Percentiles rank a stretch among this genome's conserved stretches.
These are phyloP conservation scores for Botryococcus braunii DNA, from an alignment of 163 green algal species.

Conservation along the genomic window DNA sequence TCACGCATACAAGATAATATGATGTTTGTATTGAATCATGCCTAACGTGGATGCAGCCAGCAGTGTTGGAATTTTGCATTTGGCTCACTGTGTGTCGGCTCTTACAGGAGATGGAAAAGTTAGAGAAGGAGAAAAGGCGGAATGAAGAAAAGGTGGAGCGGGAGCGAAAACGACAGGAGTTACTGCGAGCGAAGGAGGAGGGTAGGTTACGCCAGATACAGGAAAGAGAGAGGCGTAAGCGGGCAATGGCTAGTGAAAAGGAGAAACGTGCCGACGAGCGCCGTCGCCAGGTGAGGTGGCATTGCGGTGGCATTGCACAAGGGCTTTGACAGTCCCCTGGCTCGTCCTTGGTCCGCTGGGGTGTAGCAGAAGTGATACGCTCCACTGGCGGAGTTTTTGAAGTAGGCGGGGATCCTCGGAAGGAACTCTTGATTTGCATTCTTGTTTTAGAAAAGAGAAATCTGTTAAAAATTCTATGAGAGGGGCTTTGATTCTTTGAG, in stretches of 20 bases:
- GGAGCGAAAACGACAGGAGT: constrained; percentile 40
- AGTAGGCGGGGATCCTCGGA: too few species aligned
- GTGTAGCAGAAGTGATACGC: too few species aligned
- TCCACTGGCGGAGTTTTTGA: too few species aligned
- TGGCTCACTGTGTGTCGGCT: not conserved
- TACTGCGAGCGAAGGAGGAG: constrained; percentile 28
- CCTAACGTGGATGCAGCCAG: not conserved
- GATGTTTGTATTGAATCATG: too few species aligned
- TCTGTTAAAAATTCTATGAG: too few species aligned
- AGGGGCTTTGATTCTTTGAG: too few species aligned
- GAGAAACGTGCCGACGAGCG: constrained; percentile 22
- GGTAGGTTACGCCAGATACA: constrained; percentile 12
- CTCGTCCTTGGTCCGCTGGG: too few species aligned
- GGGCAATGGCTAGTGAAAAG: constrained; percentile 14
- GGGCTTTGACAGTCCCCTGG: too few species aligned
- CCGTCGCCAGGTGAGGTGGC: constrained; percentile 5
- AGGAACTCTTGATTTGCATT: too few species aligned
- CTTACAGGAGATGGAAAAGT: constrained; percentile 39
- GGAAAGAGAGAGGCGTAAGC: constrained; percentile 8
- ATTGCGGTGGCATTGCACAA: too few species aligned
- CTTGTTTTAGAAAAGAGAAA: too few species aligned
- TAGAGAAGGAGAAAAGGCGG: constrained; percentile 24
- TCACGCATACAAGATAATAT: too few species aligned
- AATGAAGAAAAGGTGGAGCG: constrained; percentile 11
- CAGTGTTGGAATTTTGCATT: not conserved